phyloP scores from a whole-genome alignment of 139 green algal genomes.

The Limnomonas spitsbergensis region DNA sequence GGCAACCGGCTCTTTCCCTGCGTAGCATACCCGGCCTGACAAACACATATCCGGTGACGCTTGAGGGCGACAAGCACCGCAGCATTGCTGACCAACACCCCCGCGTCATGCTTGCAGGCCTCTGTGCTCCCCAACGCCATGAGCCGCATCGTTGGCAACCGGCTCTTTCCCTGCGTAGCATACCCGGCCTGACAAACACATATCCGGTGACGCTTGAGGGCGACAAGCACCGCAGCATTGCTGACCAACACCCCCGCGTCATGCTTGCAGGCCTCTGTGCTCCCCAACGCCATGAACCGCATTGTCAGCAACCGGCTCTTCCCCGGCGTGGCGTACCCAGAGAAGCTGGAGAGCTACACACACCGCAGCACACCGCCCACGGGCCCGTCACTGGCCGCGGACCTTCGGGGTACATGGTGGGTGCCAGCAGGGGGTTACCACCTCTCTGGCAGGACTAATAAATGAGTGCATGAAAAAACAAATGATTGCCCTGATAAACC shows the following conservation, averaged over 20 bases:
- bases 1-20: no score
- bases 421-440: no score
- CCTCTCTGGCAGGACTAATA: no score
- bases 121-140: conserved; percentile 47
- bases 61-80: no score
- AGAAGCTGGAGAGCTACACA: conserved; percentile 70
- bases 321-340: conserved; percentile 55
- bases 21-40: no score
- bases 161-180: conserved; percentile 49
- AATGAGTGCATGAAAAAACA: no score
- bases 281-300: conserved; percentile 52
- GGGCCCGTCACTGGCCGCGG: conserved; percentile 38
- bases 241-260: no score
- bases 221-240: conserved; percentile 52
- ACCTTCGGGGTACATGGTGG: conserved; percentile 60
- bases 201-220: conserved; percentile 73
- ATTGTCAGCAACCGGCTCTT: conserved; percentile 64
- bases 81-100: no score
- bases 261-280: conserved; percentile 46
- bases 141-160: conserved; percentile 58
- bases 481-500: no score
- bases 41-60: no score
- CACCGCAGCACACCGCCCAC: conserved; percentile 38
- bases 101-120: no score
- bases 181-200: no score